Base-by-base conservation (phyloP, 345 rosid genomes). In the Corchorus capsularis region DNA sequence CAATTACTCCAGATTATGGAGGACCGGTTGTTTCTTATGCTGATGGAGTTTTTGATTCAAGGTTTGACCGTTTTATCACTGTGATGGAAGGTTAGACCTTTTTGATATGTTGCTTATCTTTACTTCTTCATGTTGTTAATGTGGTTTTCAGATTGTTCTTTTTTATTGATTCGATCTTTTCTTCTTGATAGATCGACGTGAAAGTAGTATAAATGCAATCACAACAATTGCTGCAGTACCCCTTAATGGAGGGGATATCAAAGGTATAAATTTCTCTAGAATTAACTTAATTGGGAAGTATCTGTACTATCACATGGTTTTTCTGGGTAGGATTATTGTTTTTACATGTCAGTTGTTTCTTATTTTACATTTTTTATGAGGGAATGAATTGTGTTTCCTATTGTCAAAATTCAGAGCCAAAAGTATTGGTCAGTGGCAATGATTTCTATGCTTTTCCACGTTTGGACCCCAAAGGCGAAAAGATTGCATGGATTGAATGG, bases 381-480 rank as follows among this genome's bases (percentile, higher is more conserved):
- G 57, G 13, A 83, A 61, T 69, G 64, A 74, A 17, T 32, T 69
- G 32, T 8, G 17, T 73, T 55, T 37, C 37, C 11, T 76, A 60
- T 72, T 39, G 47, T 72, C 15, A 70, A 59, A 20, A 61, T 81
- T 70, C 85, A 96, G 99, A 93, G 73, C 94, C 98, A 35, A 89
- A 89, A 79, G 86, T 89, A 57, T 68, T 96, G 7, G 82, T 86
- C 32, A 83, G 88, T 34, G 98, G 94, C 81, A 91, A 85, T 78
- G 99, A 96, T 80, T 96, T 96, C 87, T 93, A 92, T 87, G 98
- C 97, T 15, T 96, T 90, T 80, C 98, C 99, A n/a, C 97, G 96
- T 2, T 32, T 96, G 67, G 97, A 96, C 54, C 79, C 89, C 8
- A 86, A 86, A 69, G 81, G 87, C 70, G 93, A 88, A 84, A 78